Evolutionary conservation across 2,329 filamentous ascomycete genomes (phyloP), one percentile per base, ranked within the genome.

Genomic region (Sclerotinia sclerotiorum): DNA sequence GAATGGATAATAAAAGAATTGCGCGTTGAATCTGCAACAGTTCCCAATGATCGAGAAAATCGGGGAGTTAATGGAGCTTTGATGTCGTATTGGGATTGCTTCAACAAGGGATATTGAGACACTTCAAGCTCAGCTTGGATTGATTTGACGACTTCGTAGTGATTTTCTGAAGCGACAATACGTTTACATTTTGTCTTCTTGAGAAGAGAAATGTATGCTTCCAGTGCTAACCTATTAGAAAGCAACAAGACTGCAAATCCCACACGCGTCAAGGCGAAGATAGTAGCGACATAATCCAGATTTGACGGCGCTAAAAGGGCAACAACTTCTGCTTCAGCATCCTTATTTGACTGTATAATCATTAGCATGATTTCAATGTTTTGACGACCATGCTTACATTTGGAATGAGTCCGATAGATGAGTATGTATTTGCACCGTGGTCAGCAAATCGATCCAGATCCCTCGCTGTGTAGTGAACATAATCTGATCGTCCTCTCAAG

Each of bases 161-260:
- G 48, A 46, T 70, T 67, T 35, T 52, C 65, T 17, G 65, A 67
- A 46, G 35, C 32, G 8, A 67, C n/a, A 27, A 67, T 46, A 39
- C 35, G 65, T 39, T 61, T 54, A 54, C 73, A 75, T 2, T 71
- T 69, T 44, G 81, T 82, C 71, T 80, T 80, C 32, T 81, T 76
- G 29, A 85, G 77, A 10, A 87, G 75, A 29, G 79, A 80, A 19
- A 80, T 75, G 69, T 85, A 83, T 6, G 85, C 85, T 65, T 82
- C 80, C 2, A 80, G 79, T 2, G 84, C 80, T 2, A 87, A 79
- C 8, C 85, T 78, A 2, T 83, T 85, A 0, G 85, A 87, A 2
- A 88, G 78, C 46, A 87, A 81, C 1, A 88, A 76, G 2, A 82
- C 79, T 1, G 83, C 80, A 75, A 84, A 85, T 6, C 85, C 85